Base-by-base conservation (phyloP, 805 yeast genomes). In the Blastobotrys parvus region DNA sequence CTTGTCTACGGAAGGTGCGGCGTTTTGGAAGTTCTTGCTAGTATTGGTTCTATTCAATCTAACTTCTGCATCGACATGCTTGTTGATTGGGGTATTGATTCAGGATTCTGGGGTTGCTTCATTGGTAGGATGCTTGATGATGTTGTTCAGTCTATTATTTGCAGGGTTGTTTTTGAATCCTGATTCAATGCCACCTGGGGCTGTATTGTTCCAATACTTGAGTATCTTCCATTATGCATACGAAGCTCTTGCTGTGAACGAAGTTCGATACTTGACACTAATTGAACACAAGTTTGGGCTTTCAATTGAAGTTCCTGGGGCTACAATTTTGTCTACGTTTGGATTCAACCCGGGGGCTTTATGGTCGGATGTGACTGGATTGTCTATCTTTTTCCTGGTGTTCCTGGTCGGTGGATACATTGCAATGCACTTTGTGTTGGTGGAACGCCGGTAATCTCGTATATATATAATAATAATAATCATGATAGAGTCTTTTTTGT, bases 241-340 rank as follows among this genome's bases (percentile, higher is more conserved):
- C 60, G 98, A 92, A 60, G 86, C 97, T 0, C 68, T 92, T 50
- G 72, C 88, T 2, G 89, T 92, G 43, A 92, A 92, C 61, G 98
- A 92, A 59, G 97, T 90, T 7, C 83, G 81, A 56, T 84, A 86
- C 29, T 71, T 92, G 58, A 79, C 86, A 11, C 70, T 92, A 54
- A 78, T 77, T 49, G 98, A 92, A 59, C 80, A 78, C 59, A 92
- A 92, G 63, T 90, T 82, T 57, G 98, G 98, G 0, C 71, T 92
- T 35, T 83, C 89, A 36, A 90, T 92, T 54, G 95, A 88, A 62
- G 94, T 92, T 13, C 98, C 98, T 0, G 98, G 98, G 8, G 97
- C 98, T 2, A 94, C 95, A 1, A 92, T 92, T 44, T 71, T 92
- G 53, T 84, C 94, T 52, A 87, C 97, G 0, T 92, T 92, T 68